Conservation (phyloP, 1,284 basidiomycete species). For the Lignosus rhinocerotis region DNA sequence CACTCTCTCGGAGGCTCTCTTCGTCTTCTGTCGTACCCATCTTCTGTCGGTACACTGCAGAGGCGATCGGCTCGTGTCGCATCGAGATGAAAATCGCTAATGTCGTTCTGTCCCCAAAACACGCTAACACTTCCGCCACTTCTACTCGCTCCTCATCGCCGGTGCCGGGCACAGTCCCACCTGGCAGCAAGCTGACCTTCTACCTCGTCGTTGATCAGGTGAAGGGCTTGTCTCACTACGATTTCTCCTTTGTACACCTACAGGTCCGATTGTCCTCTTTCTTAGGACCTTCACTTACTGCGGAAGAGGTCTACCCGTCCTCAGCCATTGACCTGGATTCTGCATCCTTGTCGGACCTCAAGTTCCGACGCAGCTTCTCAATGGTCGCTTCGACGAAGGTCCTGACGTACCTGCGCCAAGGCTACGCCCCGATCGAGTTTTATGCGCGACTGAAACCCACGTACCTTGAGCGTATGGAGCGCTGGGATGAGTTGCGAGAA, state of each 20-base stretch:
- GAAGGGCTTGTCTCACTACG: slow-evolving; percentile 84
- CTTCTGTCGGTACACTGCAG: slow-evolving; percentile 89
- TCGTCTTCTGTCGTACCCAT: slow-evolving; percentile 80
- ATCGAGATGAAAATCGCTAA: slow-evolving; percentile 80
- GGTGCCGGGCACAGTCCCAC: slow-evolving; percentile 57
- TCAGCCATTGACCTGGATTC: slow-evolving; percentile 71
- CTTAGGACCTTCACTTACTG: slow-evolving; percentile 64
- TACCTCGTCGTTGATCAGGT: slow-evolving; percentile 83
- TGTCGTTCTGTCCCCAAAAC: slow-evolving; percentile 61
- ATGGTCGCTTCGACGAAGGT: slow-evolving; percentile 77
- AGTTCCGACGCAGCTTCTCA: slow-evolving; percentile 79
- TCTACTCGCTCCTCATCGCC: slow-evolving; percentile 74
- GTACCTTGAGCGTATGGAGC: slow-evolving; percentile 85
- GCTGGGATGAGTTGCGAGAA: slow-evolving; percentile 89
- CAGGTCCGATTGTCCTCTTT: slow-evolving; percentile 85
- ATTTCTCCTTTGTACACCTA: slow-evolving; percentile 82
- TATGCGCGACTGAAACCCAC: slow-evolving; percentile 80
- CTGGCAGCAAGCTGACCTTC: slow-evolving; percentile 81
- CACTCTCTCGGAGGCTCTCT: slow-evolving; percentile 78
- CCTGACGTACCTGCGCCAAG: slow-evolving; percentile 67
- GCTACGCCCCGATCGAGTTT: slow-evolving; percentile 85
- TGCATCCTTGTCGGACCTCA: slow-evolving; percentile 75
- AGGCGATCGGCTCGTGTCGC: slow-evolving; percentile 91
- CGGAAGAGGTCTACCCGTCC: slow-evolving; percentile 85
- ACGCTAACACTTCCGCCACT: slow-evolving; percentile 58